Base-by-base conservation (phyloP, 768 basidiomycete species). In the Leccinum olivaceopallidum region DNA sequence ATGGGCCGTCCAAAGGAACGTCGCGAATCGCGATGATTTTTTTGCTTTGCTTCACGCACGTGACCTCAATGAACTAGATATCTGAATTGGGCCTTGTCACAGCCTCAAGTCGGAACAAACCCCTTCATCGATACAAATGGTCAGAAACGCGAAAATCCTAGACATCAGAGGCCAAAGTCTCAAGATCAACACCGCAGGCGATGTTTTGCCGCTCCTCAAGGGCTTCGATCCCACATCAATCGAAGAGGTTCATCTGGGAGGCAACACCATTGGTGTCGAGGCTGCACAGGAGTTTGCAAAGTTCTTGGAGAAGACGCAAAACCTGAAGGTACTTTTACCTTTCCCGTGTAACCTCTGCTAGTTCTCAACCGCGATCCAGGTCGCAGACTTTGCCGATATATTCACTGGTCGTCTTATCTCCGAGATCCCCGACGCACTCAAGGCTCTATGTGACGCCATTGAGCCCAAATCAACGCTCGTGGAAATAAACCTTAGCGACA, bases 321-420 rank as follows among this genome's bases (percentile, higher is more conserved):
- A 74, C 2, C 75, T 98, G 53, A 89, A 87, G 83, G 95, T 93
- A 62, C 49, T 71, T 7, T 32, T 37, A 13, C 49, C 7, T 50
- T 5, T 6, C 4, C 5, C 4, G 1, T 55, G 3, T 12, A 6
- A 24, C 2, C 16, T 18, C 30, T 55, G 36, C 30, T 39, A n/a
- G 44, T 59, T 49, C 32, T 57, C 62, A 55, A 65, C 49, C 30
- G 36, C 57, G 47, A 55, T n/a, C 39, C 26, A 98, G 97, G 79
- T 96, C 60, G 96, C 95, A 66, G 89, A 98, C 79, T 92, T 98
- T 65, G 90, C 94, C 32, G 96, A 98, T 77, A 95, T 99, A 76
- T 99, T 99, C 78, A 98, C 96, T 3, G 93, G 95, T 57, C 92
- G 96, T 64, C 83, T 97, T 69, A 98, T 98, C 78, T 82, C 85